Conservation (phyloP, 2,329 filamentous ascomycete species). For the Colletotrichum spaethianum region DNA sequence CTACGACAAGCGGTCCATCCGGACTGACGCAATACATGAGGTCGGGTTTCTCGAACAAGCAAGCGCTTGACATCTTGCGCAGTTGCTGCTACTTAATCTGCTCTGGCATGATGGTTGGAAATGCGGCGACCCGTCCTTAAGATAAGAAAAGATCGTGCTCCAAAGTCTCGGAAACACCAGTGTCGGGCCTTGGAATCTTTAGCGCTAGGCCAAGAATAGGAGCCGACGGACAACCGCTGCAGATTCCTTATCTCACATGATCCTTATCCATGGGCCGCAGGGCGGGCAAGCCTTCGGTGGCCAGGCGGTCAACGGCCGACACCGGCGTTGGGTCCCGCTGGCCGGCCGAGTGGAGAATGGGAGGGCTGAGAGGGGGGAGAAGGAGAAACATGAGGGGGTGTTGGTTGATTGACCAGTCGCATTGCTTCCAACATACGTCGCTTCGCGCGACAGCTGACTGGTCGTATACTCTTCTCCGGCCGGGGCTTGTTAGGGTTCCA, state of each 20-base stretch:
- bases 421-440: slow-evolving; percentile 21
- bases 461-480: neutral
- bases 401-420: slow-evolving; percentile 19
- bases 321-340: slow-evolving; percentile 15
- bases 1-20: slow-evolving; percentile 27
- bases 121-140: slow-evolving; percentile 14
- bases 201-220: slow-evolving; percentile 33
- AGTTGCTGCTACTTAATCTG: slow-evolving; percentile 38
- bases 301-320: slow-evolving; percentile 20
- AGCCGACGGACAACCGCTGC: slow-evolving; percentile 30
- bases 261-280: slow-evolving; percentile 6
- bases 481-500: slow-evolving; percentile 12
- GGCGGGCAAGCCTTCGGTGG: slow-evolving; percentile 20
- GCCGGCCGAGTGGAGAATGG: slow-evolving; percentile 17
- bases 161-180: slow-evolving; percentile 21
- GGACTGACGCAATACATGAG: slow-evolving; percentile 34
- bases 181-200: neutral
- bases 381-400: neutral
- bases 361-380: neutral
- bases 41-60: slow-evolving; percentile 33
- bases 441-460: neutral
- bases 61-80: slow-evolving; percentile 25
- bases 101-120: slow-evolving; percentile 1
- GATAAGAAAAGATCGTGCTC: slow-evolving; percentile 17
- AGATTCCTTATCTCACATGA: slow-evolving; percentile 22